A percentile compares a stretch with the other conserved stretches of the same genome.
phyloP scores from a whole-genome alignment of 2,329 filamentous ascomycete species.

The Fusarium tanahbumbuense region DNA sequence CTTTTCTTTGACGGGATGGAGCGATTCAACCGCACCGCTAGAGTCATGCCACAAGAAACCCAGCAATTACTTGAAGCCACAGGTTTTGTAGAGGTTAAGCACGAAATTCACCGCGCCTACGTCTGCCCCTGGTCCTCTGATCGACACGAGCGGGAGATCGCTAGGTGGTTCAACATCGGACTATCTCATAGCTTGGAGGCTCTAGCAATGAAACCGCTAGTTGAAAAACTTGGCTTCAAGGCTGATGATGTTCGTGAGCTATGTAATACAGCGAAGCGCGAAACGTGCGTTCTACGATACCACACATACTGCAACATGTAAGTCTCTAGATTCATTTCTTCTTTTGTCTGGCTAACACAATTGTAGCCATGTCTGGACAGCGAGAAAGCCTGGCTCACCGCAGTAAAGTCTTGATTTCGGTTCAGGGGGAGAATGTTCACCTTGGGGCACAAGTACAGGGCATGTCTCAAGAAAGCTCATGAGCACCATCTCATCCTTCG shows the following conservation, averaged over 20 bases:
- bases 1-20: slow-evolving; percentile 76
- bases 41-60: slow-evolving; percentile 63
- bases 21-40: slow-evolving; percentile 72
- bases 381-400: slow-evolving; percentile 40
- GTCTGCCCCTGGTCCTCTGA: slow-evolving; percentile 79
- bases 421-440: slow-evolving; percentile 7
- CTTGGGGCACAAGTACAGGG: slow-evolving; percentile 1
- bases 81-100: slow-evolving; percentile 84
- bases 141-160: slow-evolving; percentile 73
- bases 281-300: slow-evolving; percentile 75
- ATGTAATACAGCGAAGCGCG: slow-evolving; percentile 70
- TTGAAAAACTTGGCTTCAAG: slow-evolving; percentile 57
- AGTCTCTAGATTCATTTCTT: slow-evolving; percentile 54
- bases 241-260: slow-evolving; percentile 73
- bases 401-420: slow-evolving; percentile 31
- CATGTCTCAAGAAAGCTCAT: slow-evolving; percentile 4
- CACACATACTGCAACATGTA: slow-evolving; percentile 83
- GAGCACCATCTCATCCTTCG: background rate
- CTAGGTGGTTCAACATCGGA: slow-evolving; percentile 85
- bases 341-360: slow-evolving; percentile 4
- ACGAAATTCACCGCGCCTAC: slow-evolving; percentile 75
- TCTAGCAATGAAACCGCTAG: slow-evolving; percentile 79
- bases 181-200: slow-evolving; percentile 79
- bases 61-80: slow-evolving; percentile 70
- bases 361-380: slow-evolving; percentile 46